These are phyloP conservation scores for Aspergillus melleus DNA, from an alignment of 2,329 filamentous ascomycete genomes.

Conservation along the genomic window DNA sequence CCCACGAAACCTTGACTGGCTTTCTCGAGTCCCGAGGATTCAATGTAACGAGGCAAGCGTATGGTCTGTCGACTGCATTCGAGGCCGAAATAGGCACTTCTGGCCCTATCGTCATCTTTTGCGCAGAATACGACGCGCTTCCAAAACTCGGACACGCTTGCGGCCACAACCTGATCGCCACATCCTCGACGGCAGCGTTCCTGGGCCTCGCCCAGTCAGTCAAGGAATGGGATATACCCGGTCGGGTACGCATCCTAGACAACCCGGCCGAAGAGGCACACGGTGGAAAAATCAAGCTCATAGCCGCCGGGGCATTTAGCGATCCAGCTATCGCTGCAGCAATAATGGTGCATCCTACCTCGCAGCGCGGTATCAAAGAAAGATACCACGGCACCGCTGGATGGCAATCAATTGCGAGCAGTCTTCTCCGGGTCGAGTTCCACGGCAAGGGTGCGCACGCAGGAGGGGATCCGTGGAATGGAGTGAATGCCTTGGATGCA, in stretches of 20 bases:
- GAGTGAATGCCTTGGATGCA: constrained; percentile 58
- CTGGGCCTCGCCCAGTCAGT: neutral
- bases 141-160: constrained; percentile 28
- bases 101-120: constrained; percentile 17
- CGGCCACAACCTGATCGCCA: constrained; percentile 27
- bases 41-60: neutral
- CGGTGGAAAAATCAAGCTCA: constrained; percentile 34
- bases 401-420: constrained; percentile 17
- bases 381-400: constrained; percentile 9
- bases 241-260: constrained; percentile 25
- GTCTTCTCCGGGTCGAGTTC: constrained; percentile 35
- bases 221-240: neutral
- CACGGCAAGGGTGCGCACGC: constrained; percentile 54
- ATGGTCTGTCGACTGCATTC: constrained; percentile 4
- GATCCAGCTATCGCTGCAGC: constrained; percentile 28
- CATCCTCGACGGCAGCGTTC: constrained; percentile 19
- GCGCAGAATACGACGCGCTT: constrained; percentile 33
- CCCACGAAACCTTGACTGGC: constrained; percentile 1
- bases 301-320: constrained; percentile 37
- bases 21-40: neutral
- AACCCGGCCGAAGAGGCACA: constrained; percentile 29
- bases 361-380: neutral
- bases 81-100: neutral
- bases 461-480: constrained; percentile 53
- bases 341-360: constrained; percentile 38